A percentile compares a stretch with the other conserved stretches of the same genome.
phyloP scores from a whole-genome alignment of 192 early-diverging fungal species.

The Allomyces arbusculus region DNA sequence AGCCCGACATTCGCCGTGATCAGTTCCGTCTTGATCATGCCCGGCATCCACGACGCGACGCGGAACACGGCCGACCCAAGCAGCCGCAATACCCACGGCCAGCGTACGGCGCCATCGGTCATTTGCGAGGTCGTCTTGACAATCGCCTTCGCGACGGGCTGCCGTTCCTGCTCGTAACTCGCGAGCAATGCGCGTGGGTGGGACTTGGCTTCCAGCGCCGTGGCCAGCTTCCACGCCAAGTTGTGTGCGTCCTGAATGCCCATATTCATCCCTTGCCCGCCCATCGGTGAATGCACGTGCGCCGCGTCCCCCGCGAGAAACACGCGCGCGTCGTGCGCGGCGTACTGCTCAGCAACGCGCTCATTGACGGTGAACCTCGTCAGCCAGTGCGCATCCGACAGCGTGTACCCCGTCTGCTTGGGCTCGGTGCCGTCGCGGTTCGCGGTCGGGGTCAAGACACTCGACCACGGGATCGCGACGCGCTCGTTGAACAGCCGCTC shows the following conservation, averaged over 20 bases:
- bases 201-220: slow-evolving; percentile 5
- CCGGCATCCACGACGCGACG: not conserved
- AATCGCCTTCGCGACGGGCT: not conserved
- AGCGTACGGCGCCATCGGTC: not conserved
- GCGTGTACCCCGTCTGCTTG: slow-evolving; percentile 2
- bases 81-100: not conserved
- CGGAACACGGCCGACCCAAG: not conserved
- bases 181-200: not conserved
- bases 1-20: too few relatives aligned
- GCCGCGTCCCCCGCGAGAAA: slow-evolving; percentile 22
- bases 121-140: not conserved
- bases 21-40: too few relatives aligned
- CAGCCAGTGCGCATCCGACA: slow-evolving; percentile 5
- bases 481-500: not conserved
- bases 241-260: slow-evolving; percentile 21
- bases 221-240: slow-evolving; percentile 21
- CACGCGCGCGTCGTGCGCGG: slow-evolving; percentile 5
- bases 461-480: not conserved
- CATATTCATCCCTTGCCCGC: slow-evolving; percentile 18
- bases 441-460: not conserved
- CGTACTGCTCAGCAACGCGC: slow-evolving; percentile 9
- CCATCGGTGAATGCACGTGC: slow-evolving; percentile 15
- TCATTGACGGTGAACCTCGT: slow-evolving; percentile 10
- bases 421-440: not conserved
- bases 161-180: not conserved